Evolutionary conservation across 208 protist species (phyloP), one percentile per base, ranked within the genome.

Genomic region (Trypanosoma avium): DNA sequence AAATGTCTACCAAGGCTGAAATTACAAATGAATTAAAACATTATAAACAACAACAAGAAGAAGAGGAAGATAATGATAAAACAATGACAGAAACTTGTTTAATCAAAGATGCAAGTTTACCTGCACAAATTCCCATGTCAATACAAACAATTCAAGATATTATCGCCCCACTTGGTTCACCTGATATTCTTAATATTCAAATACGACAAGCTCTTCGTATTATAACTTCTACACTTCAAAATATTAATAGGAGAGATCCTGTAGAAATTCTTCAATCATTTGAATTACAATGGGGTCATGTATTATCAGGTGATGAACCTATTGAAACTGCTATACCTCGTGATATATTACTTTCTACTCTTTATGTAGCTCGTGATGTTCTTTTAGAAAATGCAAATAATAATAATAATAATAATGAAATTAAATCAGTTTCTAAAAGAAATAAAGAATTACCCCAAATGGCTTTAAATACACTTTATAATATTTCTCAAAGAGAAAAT

Each of bases 1-100:
- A 42, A 42, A 9, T n/a, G 7, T 9, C 17, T n/a, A 15, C 4
- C 7, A 13, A 8, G 17, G 36, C 36, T 15, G 12, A 42, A 15
- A 8, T 8, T 42, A 9, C 7, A 42, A n/a, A n/a, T n/a, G n/a
- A n/a, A n/a, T n/a, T n/a, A n/a, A n/a, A n/a, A n/a, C n/a, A n/a
- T n/a, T n/a, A n/a, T n/a, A n/a, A n/a, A n/a, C n/a, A n/a, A n/a
- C 49, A 15, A 5, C 49, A 35, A 27, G n/a, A 24, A 7, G n/a
- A 36, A 30, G 26, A 54, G 0, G 4, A 32, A 6, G 24, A 32
- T 3, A 54, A 24, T 30, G 21, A 9, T 21, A 24, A 49, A 4
- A 49, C 43, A n/a, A 54, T 54, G 48, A 54, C 48, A 32, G 48
- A 54, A n/a, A n/a, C n/a, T n/a, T n/a, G n/a, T n/a, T n/a, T n/a